Evolutionary conservation across 1,139 yeast species (phyloP).

Genomic region (Suhomyces ambrosiae): DNA sequence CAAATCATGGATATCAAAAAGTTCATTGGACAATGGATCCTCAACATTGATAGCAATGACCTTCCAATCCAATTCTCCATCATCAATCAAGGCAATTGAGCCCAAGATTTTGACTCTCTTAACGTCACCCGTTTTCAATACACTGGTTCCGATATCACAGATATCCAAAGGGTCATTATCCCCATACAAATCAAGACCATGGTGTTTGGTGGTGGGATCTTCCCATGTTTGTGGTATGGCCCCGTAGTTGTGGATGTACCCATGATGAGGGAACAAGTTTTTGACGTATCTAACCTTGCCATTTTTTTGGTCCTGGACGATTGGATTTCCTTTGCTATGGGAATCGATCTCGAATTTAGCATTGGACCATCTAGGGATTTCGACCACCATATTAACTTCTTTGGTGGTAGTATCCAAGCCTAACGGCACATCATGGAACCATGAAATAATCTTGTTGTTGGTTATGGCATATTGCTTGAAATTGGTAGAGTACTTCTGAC

Average conservation of each 20-base stretch:
- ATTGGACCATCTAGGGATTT: slow-evolving; percentile 89
- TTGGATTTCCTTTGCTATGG: slow-evolving; percentile 70
- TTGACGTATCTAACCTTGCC: slow-evolving; percentile 81
- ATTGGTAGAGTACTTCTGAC: slow-evolving; percentile 37
- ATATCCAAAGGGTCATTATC: slow-evolving; percentile 93
- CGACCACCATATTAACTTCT: slow-evolving; percentile 83
- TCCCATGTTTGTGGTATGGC: slow-evolving; percentile 97
- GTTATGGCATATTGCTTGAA: slow-evolving; percentile 37
- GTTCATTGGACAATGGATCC: slow-evolving; percentile 74
- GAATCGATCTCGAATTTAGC: slow-evolving; percentile 85
- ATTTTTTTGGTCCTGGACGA: slow-evolving; percentile 82
- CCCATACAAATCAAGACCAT: slow-evolving; percentile 80
- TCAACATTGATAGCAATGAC: slow-evolving; percentile 72
- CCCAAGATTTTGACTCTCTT: slow-evolving; percentile 84
- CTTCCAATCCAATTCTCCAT: slow-evolving; percentile 95
- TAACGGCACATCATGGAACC: slow-evolving; percentile 77
- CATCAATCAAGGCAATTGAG: slow-evolving; percentile 83
- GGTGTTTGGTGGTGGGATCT: slow-evolving; percentile 70
- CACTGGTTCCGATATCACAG: slow-evolving; percentile 80
- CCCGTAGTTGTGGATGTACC: slow-evolving; percentile 90
- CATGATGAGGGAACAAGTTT: slow-evolving; percentile 88
- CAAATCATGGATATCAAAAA: slow-evolving; percentile 77
- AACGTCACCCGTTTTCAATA: slow-evolving; percentile 73
- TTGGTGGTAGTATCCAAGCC: slow-evolving; percentile 64
- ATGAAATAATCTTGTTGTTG: slow-evolving; percentile 68